Percentiles rank a stretch among this genome's conserved stretches.
These are phyloP conservation scores for Apiotrichum akiyoshidainum DNA, from an alignment of 1,284 basidiomycete species.

Conservation along the genomic window DNA sequence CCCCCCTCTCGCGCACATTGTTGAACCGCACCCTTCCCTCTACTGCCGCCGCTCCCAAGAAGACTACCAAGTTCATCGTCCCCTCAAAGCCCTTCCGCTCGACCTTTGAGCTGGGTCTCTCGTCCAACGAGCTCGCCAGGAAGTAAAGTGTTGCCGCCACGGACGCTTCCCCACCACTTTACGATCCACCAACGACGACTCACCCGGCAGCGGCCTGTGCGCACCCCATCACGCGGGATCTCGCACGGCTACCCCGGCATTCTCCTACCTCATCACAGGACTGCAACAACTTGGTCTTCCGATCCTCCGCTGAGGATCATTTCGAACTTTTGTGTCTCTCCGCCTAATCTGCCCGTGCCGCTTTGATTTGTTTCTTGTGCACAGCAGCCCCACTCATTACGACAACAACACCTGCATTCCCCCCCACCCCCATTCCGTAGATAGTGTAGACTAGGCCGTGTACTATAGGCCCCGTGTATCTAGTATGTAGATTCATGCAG, in stretches of 20 bases:
- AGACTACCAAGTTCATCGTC: slow-evolving; percentile 42
- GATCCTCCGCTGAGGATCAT: neutral
- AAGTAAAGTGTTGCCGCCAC: neutral
- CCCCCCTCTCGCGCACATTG: slow-evolving; percentile 40
- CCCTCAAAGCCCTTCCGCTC: slow-evolving; percentile 43
- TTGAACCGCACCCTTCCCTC: slow-evolving; percentile 32
- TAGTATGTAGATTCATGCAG: neutral
- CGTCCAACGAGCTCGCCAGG: slow-evolving; percentile 38
- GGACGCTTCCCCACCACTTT: too few relatives aligned
- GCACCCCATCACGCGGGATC: too few relatives aligned
- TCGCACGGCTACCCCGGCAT: too few relatives aligned
- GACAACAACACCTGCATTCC: neutral
- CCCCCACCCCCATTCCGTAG: neutral
- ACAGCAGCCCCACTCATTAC: neutral
- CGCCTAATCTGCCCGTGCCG: neutral
- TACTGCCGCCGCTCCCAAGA: slow-evolving; percentile 17
- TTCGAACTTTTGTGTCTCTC: neutral
- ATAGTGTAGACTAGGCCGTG: neutral
- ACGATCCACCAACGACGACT: too few relatives aligned
- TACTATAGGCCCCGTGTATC: neutral
- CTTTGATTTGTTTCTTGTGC: neutral
- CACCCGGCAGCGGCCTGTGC: too few relatives aligned
- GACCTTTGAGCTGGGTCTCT: slow-evolving; percentile 45
- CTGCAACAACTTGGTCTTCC: neutral
- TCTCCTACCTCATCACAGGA: too few relatives aligned